These are phyloP conservation scores for Graphiopsis chlorocephala DNA, from an alignment of 2,329 filamentous ascomycete genomes.

Conservation along the genomic window DNA sequence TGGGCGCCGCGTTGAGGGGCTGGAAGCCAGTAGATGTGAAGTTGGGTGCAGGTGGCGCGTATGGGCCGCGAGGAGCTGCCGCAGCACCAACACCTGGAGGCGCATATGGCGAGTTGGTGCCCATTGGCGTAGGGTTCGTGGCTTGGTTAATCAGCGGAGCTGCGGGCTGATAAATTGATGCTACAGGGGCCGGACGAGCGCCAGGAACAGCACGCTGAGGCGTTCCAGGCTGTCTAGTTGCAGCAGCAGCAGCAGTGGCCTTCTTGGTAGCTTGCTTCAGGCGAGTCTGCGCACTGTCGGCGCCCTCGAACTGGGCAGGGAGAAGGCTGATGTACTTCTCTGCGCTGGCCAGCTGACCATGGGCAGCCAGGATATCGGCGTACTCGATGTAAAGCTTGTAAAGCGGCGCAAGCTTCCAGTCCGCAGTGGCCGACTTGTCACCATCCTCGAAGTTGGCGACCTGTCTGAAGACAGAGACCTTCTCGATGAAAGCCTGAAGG, in stretches of 20 bases:
- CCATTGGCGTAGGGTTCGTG: constrained; percentile 27
- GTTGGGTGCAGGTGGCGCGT: constrained; percentile 43
- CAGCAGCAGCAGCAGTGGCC: constrained; percentile 36
- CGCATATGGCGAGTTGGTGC: constrained; percentile 10
- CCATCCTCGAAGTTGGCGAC: constrained; percentile 87
- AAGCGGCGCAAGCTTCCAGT: constrained; percentile 83
- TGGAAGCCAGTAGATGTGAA: constrained; percentile 34
- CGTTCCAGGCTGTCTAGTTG: constrained; percentile 40
- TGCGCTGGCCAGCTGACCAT: constrained; percentile 81
- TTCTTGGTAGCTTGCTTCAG: constrained; percentile 76
- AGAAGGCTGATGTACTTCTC: constrained; percentile 90
- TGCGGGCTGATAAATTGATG: constrained; percentile 24
- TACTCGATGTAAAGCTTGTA: constrained; percentile 98
- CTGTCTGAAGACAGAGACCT: constrained; percentile 93
- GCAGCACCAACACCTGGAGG: constrained; percentile 37
- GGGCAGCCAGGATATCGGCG: constrained; percentile 86
- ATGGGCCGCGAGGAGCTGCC: constrained; percentile 43
- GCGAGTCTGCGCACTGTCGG: constrained; percentile 80
- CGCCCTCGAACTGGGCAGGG: constrained; percentile 77
- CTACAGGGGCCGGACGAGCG: constrained; percentile 14
- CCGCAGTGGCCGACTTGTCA: constrained; percentile 67
- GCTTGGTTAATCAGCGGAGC: constrained; percentile 43
- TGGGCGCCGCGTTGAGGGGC: constrained; percentile 44
- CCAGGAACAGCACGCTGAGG: constrained; percentile 9
- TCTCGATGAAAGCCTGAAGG: constrained; percentile 93